Evolutionary conservation across 2,329 filamentous ascomycete genomes (phyloP).

Genomic region (Alternaria hordeiaustralica): DNA sequence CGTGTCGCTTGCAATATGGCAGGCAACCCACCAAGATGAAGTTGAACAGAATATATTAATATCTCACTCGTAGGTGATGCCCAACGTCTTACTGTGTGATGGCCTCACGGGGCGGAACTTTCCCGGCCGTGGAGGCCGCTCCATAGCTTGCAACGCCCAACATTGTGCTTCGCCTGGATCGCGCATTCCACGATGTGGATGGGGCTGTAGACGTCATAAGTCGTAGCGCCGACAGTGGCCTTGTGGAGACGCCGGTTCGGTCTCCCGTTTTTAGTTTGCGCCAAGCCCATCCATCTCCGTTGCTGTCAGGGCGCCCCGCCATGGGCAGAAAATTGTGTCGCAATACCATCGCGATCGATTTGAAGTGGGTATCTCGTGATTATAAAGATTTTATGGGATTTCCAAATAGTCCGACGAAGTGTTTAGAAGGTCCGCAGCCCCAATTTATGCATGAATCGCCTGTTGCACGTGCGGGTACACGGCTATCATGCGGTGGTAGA

Average conservation of each 20-base stretch:
- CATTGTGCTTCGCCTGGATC: constrained; percentile 13
- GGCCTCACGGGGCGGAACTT: background rate
- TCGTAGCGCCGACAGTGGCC: constrained; percentile 26
- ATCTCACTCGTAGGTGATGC: constrained; percentile 20
- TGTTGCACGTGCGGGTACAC: constrained; percentile 86
- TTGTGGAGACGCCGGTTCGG: constrained; percentile 15
- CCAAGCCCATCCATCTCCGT: constrained; percentile 29
- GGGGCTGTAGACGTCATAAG: constrained; percentile 16
- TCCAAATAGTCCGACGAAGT: background rate
- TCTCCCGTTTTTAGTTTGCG: constrained; percentile 31
- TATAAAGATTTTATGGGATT: constrained; percentile 1
- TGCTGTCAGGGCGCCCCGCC: constrained; percentile 21
- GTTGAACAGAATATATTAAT: constrained; percentile 30
- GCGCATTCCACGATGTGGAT: constrained; percentile 9
- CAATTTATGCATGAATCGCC: constrained; percentile 67
- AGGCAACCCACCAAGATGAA: background rate
- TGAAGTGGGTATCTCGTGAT: constrained; percentile 6
- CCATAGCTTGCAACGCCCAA: constrained; percentile 8
- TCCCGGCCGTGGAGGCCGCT: constrained; percentile 39
- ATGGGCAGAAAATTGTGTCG: constrained; percentile 12
- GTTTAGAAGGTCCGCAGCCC: background rate
- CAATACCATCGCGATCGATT: constrained; percentile 15
- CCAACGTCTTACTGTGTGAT: constrained; percentile 1
- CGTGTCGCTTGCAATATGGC: constrained; percentile 4
- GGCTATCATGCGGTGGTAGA: constrained; percentile 78